Evolutionary conservation across 225 moss, liverwort and hornwort species (phyloP).

Genomic region (Sphagnum tenellum): DNA sequence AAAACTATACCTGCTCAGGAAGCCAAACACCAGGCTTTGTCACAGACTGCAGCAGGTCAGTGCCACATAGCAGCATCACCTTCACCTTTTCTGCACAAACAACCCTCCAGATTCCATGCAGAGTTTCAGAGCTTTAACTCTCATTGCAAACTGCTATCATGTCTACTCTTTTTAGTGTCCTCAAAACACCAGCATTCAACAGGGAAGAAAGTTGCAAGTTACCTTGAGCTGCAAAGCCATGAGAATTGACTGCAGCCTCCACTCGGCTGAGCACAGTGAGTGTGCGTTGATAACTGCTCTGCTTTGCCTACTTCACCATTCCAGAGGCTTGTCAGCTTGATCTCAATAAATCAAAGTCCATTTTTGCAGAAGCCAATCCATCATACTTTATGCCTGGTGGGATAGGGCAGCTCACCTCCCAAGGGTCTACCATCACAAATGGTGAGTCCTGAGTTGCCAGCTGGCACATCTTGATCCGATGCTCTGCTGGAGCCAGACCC

Average conservation of each 20-base stretch:
- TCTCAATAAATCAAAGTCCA: too few relatives aligned
- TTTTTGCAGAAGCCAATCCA: too few relatives aligned
- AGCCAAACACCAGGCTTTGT: slow-evolving; percentile 74
- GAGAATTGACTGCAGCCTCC: slow-evolving; percentile 69
- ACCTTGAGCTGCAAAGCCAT: slow-evolving; percentile 68
- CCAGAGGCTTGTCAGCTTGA: not conserved
- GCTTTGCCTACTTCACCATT: slow-evolving; percentile 63
- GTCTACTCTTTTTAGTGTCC: too few relatives aligned
- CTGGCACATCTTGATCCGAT: slow-evolving; percentile 82
- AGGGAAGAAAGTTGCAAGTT: slow-evolving; percentile 3
- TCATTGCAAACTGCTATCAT: too few relatives aligned
- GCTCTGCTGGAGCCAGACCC: slow-evolving; percentile 94
- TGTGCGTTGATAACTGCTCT: slow-evolving; percentile 78
- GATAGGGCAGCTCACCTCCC: slow-evolving; percentile 63
- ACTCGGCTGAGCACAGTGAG: slow-evolving; percentile 69
- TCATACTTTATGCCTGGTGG: not conserved
- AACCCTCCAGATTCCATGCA: not conserved
- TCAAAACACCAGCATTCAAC: too few relatives aligned
- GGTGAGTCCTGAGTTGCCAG: slow-evolving; percentile 80
- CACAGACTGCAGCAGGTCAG: slow-evolving; percentile 68
- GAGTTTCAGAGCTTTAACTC: too few relatives aligned
- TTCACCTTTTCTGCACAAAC: slow-evolving; percentile 59
- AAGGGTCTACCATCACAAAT: slow-evolving; percentile 90
- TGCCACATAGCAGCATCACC: slow-evolving; percentile 86
- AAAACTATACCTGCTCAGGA: slow-evolving; percentile 74